Evolutionary conservation across 805 yeast genomes (phyloP).

Genomic region (Saccharomycopsis javanensis): DNA sequence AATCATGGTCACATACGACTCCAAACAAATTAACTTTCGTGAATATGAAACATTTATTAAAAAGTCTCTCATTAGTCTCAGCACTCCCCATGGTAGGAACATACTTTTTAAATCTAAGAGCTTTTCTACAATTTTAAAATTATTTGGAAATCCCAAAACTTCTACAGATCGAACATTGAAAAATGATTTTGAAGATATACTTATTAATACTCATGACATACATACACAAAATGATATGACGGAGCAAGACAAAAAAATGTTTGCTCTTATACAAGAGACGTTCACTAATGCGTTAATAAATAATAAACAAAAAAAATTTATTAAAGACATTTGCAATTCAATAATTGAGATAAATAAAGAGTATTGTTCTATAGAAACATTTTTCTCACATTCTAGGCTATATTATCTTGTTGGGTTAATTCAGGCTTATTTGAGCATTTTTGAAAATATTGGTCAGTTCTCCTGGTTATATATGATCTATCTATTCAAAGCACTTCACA

Average conservation of each 20-base stretch:
- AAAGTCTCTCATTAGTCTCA: slow-evolving; percentile 4
- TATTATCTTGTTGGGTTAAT: slow-evolving; percentile 3
- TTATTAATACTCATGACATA: background rate
- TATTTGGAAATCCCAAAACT: background rate
- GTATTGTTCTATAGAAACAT: background rate
- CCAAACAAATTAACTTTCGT: background rate
- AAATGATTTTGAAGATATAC: background rate
- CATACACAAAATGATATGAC: background rate
- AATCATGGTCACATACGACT: background rate
- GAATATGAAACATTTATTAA: slow-evolving; percentile 8
- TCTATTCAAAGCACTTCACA: background rate
- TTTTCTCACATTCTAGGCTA: slow-evolving; percentile 4
- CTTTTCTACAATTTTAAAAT: background rate
- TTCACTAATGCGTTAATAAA: background rate
- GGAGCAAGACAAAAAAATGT: background rate
- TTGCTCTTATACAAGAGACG: slow-evolving; percentile 9
- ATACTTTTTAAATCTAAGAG: slow-evolving; percentile 2
- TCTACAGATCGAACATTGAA: background rate
- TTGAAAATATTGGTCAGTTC: background rate
- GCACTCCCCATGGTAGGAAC: slow-evolving; percentile 4
- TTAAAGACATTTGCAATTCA: slow-evolving; percentile 1
- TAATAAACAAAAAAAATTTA: slow-evolving; percentile 3
- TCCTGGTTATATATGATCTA: slow-evolving; percentile 9
- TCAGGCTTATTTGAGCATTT: background rate
- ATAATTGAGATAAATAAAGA: slow-evolving; percentile 7